Evolutionary conservation across 257 asterid species (phyloP), one percentile per base, ranked within the genome.

Genomic region (Nemophila menziesii): DNA sequence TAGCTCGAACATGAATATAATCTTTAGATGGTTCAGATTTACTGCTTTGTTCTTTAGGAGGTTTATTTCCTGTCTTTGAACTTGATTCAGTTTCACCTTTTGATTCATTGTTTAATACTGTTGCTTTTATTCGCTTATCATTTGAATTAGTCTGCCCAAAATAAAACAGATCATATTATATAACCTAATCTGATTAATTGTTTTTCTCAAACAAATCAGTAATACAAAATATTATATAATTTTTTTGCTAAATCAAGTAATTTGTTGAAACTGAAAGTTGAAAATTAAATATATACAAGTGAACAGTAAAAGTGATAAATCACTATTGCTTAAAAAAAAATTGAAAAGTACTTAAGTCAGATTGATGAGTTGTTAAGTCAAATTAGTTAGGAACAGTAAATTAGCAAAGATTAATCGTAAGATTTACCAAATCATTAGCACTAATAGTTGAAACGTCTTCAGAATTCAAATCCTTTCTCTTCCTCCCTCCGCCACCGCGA

Each of bases 1-100:
- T 77, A 14, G 94, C 96, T 64, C 96, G 71, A 55, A 86, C 94
- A 60, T 86, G 97, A 66, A 86, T 82, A 61, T 77, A 86, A 58
- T 82, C 97, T 58, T 82, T 86, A 47, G 93, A 82, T 13, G 92
- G 92, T 46, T 82, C 93, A 0, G 77, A 56, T 63, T 66, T 79
- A 51, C 57, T 66, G 48, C 61, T 63, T 57, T 56, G 79, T 46
- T 66, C 81, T 7, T 53, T 55, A n/a, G 62, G 70, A n/a, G 62
- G 70, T 64, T 76, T 75, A 48, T 44, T 24, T 48, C 64, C 72
- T 15, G 70, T 67, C 52, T 72, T 73, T 22, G 86, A 76, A 60
- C 61, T 66, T 5, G 76, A 51, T 57, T 76, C 82, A n/a, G 61
- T 66, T 64, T 79, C 86, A 17, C 52, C 24, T 57, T 71, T 80